Percentiles rank a stretch among this genome's conserved stretches.
phyloP scores from a whole-genome alignment of 2,329 filamentous ascomycete species.

The Venturia oleaginea region DNA sequence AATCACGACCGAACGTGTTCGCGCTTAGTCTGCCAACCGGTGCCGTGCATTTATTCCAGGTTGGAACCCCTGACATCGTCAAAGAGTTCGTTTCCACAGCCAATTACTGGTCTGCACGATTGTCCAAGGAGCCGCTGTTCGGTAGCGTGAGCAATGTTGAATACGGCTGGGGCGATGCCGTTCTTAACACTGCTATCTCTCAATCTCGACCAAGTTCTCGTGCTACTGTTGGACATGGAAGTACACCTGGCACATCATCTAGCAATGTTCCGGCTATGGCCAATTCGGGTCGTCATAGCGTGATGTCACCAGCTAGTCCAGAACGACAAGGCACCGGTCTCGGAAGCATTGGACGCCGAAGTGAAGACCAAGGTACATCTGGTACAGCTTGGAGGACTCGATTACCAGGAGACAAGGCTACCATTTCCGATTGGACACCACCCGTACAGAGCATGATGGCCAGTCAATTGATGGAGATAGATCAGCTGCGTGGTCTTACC shows the following conservation, averaged over 20 bases:
- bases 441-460: slow-evolving; percentile 86
- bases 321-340: slow-evolving; percentile 3
- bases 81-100: slow-evolving; percentile 89
- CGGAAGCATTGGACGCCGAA: not conserved
- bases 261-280: slow-evolving; percentile 15
- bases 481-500: slow-evolving; percentile 67
- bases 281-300: slow-evolving; percentile 17
- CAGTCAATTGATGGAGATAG: slow-evolving; percentile 65
- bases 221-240: slow-evolving; percentile 23
- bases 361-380: slow-evolving; percentile 20
- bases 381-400: not conserved
- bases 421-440: slow-evolving; percentile 80
- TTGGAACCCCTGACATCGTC: slow-evolving; percentile 88
- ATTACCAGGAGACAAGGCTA: slow-evolving; percentile 74
- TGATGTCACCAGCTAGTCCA: not conserved
- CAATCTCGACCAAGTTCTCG: slow-evolving; percentile 31
- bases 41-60: slow-evolving; percentile 96
- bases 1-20: slow-evolving; percentile 84
- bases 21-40: slow-evolving; percentile 85
- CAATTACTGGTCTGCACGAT: slow-evolving; percentile 94
- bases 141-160: slow-evolving; percentile 95
- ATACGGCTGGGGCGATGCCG: slow-evolving; percentile 86
- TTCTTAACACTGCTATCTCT: slow-evolving; percentile 50
- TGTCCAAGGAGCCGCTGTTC: slow-evolving; percentile 86
- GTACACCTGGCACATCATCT: slow-evolving; percentile 5